Conservation (phyloP, 225 moss, liverwort and hornwort genomes). For the Ulota crispa region DNA sequence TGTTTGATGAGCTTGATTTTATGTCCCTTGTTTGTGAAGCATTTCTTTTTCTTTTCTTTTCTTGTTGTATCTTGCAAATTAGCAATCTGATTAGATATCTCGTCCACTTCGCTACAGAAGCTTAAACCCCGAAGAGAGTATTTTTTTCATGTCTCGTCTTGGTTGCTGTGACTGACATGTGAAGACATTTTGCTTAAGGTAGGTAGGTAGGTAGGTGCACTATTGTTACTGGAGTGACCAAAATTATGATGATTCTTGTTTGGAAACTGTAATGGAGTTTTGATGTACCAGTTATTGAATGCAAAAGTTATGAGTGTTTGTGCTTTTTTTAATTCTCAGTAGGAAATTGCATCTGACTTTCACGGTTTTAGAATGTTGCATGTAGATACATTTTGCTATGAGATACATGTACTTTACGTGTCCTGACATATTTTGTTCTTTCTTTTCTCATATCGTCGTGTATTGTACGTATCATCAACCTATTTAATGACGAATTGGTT, state of each 20-base stretch:
- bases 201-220: background rate
- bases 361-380: background rate
- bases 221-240: background rate
- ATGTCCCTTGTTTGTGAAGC: background rate
- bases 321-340: background rate
- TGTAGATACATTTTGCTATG: background rate
- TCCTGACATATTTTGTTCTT: background rate
- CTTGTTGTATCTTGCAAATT: background rate
- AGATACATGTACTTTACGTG: background rate
- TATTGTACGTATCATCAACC: background rate
- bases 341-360: background rate
- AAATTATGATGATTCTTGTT: background rate
- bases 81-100: background rate
- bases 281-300: background rate
- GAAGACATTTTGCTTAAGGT: background rate
- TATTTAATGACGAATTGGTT: background rate
- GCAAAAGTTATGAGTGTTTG: background rate
- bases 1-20: background rate
- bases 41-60: background rate
- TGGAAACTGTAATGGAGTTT: background rate
- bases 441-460: background rate
- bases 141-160: conserved; percentile 4
- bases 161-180: background rate
- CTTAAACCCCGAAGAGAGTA: conserved; percentile 20
- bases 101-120: background rate